Evolutionary conservation across 2,329 filamentous ascomycete species (phyloP), one percentile per base, ranked within the genome.

Genomic region (Chalaropsis ovoidea): DNA sequence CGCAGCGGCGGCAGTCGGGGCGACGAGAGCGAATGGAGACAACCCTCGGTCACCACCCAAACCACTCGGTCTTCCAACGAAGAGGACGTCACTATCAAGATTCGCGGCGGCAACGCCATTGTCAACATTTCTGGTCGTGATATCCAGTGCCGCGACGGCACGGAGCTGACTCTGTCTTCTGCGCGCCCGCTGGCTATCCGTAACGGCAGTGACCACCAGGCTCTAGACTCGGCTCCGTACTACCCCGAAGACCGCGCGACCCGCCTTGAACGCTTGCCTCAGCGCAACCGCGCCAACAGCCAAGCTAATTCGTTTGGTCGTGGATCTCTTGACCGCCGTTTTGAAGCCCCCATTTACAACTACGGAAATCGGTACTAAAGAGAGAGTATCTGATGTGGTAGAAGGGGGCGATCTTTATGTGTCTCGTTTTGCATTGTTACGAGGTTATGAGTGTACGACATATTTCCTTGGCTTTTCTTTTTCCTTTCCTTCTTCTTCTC

Each of bases 81-180:
- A 65, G 82, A 86, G 45, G 82, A 85, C 68, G 76, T 85, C 66
- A 86, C 82, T 17, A 85, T 86, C 72, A 82, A 82, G 69, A 77
- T 86, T 60, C 80, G 78, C 27, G 82, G 81, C 13, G 82, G 81
- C 13, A 77, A 76, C 41, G 79, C 82, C n/a, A 76, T 80, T 24
- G 78, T 86, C 65, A 79, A 80, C 69, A 77, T 85, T 31, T 80
- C 80, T 45, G 79, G 80, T 35, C 77, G 82, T 10, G 81, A 84
- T 71, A 84, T 86, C 70, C 78, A 82, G 69, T 84, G 81, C 71
- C 76, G 72, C 47, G 80, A 84, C 62, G 83, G 82, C 45, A 82
- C 82, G 24, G 82, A 85, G 70, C 82, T 86, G 69, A 84, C 80
- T 68, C 80, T 85, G 68, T 76, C 77, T 60, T 70, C 74, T 68